Evolutionary conservation across 163 green algal genomes (phyloP).

Genomic region (Scenedesmus sp.): DNA sequence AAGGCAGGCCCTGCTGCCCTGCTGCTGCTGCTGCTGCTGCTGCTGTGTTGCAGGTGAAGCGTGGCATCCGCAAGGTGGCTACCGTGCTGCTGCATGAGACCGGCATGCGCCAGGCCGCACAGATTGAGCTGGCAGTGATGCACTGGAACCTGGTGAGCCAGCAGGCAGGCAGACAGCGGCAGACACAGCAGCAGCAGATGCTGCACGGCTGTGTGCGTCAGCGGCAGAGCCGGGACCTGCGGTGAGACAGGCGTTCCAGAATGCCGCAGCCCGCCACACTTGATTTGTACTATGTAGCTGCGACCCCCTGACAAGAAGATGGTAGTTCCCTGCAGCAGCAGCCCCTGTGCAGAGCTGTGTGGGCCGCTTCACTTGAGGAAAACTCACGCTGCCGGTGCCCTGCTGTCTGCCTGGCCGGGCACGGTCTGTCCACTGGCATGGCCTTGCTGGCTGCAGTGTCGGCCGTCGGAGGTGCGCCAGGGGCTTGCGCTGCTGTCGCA

Average conservation of each 20-base stretch:
- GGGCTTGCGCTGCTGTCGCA: neutral
- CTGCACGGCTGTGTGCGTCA: neutral
- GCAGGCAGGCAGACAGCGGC: neutral
- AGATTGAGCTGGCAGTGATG: conserved; percentile 32
- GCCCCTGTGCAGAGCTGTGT: neutral
- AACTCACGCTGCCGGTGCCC: neutral
- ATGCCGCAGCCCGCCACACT: too few species aligned
- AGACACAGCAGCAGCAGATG: neutral
- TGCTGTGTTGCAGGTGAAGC: conserved; percentile 5
- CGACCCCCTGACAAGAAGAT: too few species aligned
- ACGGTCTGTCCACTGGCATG: too few species aligned
- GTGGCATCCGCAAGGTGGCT: neutral
- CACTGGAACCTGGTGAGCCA: conserved; percentile 30
- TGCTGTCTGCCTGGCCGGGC: neutral
- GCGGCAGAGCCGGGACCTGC: too few species aligned
- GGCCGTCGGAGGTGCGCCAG: neutral
- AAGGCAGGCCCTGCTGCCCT: too few species aligned
- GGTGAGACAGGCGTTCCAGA: too few species aligned
- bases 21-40: neutral
- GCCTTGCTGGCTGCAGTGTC: neutral
- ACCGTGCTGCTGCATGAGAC: neutral
- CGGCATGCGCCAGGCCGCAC: conserved; percentile 21
- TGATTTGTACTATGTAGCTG: too few species aligned
- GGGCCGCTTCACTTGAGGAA: too few species aligned
- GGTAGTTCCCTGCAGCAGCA: neutral